Evolutionary conservation across 305 asterid genomes (phyloP), one percentile per base, ranked within the genome.

Genomic region (Fraxinus xanthoxyloides): DNA sequence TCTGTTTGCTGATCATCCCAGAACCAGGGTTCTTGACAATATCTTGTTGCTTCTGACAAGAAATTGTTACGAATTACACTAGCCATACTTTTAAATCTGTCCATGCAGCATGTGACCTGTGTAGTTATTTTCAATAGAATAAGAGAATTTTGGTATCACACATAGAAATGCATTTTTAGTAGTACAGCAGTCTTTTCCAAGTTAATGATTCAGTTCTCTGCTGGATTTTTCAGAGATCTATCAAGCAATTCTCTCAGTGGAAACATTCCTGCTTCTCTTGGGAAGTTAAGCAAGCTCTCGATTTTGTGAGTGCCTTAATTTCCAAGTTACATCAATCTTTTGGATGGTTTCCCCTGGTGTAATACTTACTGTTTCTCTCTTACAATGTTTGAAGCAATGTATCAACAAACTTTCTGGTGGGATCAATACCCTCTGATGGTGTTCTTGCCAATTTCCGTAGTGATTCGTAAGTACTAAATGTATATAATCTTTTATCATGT

Each of bases 171-270:
- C 78, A 80, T 76, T 56, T 80, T 28, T 75, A 51, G 77, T 19
- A 79, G 38, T 78, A 76, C 65, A 31, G 59, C 48, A 82, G 19
- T 65, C 78, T 76, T 75, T 75, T 70, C 32, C 21, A 74, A 81
- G 85, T 80, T 80, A n/a, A 70, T 21, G 51, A 70, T 72, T 48
- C 51, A 38, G 59, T 76, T 79, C 72, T 75, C 12, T 74, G 84
- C 82, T 83, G 78, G 78, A 81, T 85, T 80, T 67, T 81, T 63
- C 90, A 96, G 99, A 90, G 99, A 96, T 87, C 92, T 96, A 75
- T 94, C 98, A n/a, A 93, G 99, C 94, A 96, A 96, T 90, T 93
- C 97, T 84, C 95, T 96, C 75, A 91, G 99, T 84, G 98, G 98
- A 86, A 89, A 77, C 83, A 92, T 96, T 91, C 99, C 99, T 82